phyloP scores from a whole-genome alignment of 495 filamentous ascomycete species.

The Penicillium robsamsonii region DNA sequence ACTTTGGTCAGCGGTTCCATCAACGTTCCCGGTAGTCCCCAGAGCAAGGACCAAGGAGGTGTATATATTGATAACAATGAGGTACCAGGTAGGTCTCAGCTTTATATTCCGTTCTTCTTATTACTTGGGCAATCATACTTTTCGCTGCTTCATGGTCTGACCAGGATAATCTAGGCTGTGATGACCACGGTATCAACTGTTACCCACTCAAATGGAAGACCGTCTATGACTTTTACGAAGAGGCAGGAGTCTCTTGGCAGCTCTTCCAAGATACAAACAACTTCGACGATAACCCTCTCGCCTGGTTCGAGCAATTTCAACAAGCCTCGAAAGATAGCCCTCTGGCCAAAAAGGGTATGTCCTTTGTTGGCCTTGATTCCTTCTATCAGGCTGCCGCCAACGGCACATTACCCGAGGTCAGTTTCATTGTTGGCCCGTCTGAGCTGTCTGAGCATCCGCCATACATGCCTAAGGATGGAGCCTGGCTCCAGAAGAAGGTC shows the following conservation, averaged over 20 bases:
- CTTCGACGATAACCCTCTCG: slow-evolving; percentile 55
- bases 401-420: slow-evolving; percentile 52
- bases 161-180: slow-evolving; percentile 36
- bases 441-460: slow-evolving; percentile 55
- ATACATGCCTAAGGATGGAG: slow-evolving; percentile 53
- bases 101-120: not conserved
- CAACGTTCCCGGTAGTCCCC: slow-evolving; percentile 52
- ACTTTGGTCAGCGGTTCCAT: slow-evolving; percentile 53
- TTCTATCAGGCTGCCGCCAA: slow-evolving; percentile 53
- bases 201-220: slow-evolving; percentile 58
- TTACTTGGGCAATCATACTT: too few species aligned
- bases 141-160: too few species aligned
- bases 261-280: slow-evolving; percentile 54
- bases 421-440: slow-evolving; percentile 51
- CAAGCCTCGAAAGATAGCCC: slow-evolving; percentile 35
- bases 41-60: slow-evolving; percentile 43
- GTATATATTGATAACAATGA: slow-evolving; percentile 58
- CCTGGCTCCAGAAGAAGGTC: slow-evolving; percentile 56
- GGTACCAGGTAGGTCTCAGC: slow-evolving; percentile 36
- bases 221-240: slow-evolving; percentile 50
- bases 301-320: slow-evolving; percentile 56
- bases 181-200: slow-evolving; percentile 44
- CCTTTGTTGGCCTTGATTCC: slow-evolving; percentile 43
- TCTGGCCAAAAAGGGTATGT: slow-evolving; percentile 45
- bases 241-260: slow-evolving; percentile 54